Conservation (phyloP, 2,329 filamentous ascomycete genomes). For the Tolypocladium album region DNA sequence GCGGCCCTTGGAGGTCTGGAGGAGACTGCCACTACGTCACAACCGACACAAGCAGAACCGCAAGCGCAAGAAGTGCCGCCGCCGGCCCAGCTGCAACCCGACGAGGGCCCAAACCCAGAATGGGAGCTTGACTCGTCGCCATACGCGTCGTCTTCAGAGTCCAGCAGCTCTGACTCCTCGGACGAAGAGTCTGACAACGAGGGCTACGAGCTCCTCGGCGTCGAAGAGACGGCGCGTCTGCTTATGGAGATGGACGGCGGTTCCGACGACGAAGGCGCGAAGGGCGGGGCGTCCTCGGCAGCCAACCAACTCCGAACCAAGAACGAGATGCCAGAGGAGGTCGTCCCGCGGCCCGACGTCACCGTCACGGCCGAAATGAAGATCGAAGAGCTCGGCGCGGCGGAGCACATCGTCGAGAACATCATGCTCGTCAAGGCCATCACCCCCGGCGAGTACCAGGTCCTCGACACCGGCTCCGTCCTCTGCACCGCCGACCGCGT, state of each 20-base stretch:
- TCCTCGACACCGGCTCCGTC: slow-evolving; percentile 74
- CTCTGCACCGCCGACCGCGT: slow-evolving; percentile 67
- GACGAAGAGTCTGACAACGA: slow-evolving; percentile 45
- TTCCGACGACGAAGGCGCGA: slow-evolving; percentile 65
- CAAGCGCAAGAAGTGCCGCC: slow-evolving; percentile 2
- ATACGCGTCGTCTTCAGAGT: slow-evolving; percentile 56
- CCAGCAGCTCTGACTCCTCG: slow-evolving; percentile 47
- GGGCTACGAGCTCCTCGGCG: slow-evolving; percentile 62
- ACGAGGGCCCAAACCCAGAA: slow-evolving; percentile 49
- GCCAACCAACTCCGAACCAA: slow-evolving; percentile 57
- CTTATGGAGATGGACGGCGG: slow-evolving; percentile 75
- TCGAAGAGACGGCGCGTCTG: slow-evolving; percentile 74
- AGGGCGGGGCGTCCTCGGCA: slow-evolving; percentile 26
- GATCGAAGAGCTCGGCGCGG: slow-evolving; percentile 62
- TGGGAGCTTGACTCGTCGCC: slow-evolving; percentile 79
- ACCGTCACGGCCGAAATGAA: slow-evolving; percentile 67
- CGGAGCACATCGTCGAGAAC: slow-evolving; percentile 71
- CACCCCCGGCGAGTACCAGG: slow-evolving; percentile 69
- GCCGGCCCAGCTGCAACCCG: slow-evolving; percentile 16
- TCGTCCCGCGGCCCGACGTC: slow-evolving; percentile 65
- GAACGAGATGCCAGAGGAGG: slow-evolving; percentile 62
- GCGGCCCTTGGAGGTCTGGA: slow-evolving; percentile 30
- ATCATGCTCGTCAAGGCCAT: slow-evolving; percentile 69
- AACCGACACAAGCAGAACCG: neutral
- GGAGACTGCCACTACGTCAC: slow-evolving; percentile 1